phyloP scores from a whole-genome alignment of 345 rosid genomes.

The Raphanus raphanistrum region DNA sequence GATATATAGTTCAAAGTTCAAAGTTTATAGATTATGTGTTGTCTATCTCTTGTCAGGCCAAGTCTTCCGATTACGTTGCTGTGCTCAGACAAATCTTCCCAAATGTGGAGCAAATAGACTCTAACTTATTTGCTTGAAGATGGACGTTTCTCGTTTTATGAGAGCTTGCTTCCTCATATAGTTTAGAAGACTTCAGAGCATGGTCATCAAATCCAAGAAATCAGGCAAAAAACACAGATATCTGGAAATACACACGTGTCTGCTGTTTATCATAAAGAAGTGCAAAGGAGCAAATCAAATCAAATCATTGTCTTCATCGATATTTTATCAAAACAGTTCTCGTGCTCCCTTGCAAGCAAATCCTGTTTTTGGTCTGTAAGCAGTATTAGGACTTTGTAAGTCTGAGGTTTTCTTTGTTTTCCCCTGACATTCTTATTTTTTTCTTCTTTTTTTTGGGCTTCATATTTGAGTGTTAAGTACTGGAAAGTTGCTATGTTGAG shows the following conservation, averaged over 20 bases:
- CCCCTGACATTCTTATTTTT: neutral
- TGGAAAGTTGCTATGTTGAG: neutral
- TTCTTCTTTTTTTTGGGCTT: neutral
- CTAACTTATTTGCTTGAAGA: conserved; percentile 49
- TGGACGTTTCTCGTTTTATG: neutral
- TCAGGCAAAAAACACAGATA: neutral
- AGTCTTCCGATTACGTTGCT: conserved; percentile 54
- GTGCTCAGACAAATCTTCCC: conserved; percentile 63
- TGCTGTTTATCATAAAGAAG: conserved; percentile 17
- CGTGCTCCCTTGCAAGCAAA: conserved; percentile 21
- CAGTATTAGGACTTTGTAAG: conserved; percentile 14
- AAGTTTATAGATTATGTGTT: conserved; percentile 1
- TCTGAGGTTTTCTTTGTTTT: conserved; percentile 20
- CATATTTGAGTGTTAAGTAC: neutral
- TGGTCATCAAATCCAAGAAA: neutral
- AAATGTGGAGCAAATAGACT: conserved; percentile 84
- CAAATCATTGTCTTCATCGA: neutral
- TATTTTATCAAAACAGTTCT: conserved; percentile 5
- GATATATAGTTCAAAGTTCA: neutral
- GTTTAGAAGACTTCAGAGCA: conserved; percentile 15
- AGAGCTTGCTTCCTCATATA: conserved; percentile 16
- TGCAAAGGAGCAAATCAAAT: conserved; percentile 11
- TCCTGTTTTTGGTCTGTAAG: conserved; percentile 2
- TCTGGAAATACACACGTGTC: neutral
- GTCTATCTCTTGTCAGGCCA: conserved; percentile 56